Evolutionary conservation across 225 moss, liverwort and hornwort genomes (phyloP), one percentile per base, ranked within the genome.

Genomic region (Asterella californica): DNA sequence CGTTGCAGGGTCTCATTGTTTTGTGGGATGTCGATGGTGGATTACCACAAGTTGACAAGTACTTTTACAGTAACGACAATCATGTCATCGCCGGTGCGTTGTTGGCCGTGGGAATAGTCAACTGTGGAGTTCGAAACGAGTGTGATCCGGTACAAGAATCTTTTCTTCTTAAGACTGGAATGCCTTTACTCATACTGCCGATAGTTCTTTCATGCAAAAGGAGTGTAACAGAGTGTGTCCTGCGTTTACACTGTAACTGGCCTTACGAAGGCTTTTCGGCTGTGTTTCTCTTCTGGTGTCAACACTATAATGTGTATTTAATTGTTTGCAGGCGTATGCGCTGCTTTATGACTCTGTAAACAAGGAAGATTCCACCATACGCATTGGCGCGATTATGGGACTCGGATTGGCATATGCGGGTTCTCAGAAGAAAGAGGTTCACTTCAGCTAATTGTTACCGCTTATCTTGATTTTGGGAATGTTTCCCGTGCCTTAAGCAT

Each of bases 401-500:
- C 99, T 99, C 82, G 95, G 95, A 72, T 90, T 99, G 74, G 99
- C 99, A 42, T 99, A 99, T 83, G 99, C 99, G 79, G 95, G 99
- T n/a, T 92, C 95, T 75, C 93, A 93, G 42, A 99, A 92, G 77
- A 91, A 93, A 82, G 93, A 95, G 93, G 97, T 97, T 70, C 78
- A 72, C 30, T 27, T 47, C 18, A 68, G 36, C 15, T 18, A 4
- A 3, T 54, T 22, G 30, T 65, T 22, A 11, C 14, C 38, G 5
- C 24, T 29, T 33, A 65, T 32, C 32, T 69, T 38, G 10, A 18
- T 18, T 10, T 37, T 42, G 22, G 38, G 68, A 63, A 30, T 29
- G 37, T 42, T 8, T 37, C 37, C 37, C 17, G 21, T 69, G 68
- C 22, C 1, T 32, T 38, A 17, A 2, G 38, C 32, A 69, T 32